Evolutionary conservation across 768 basidiomycete species (phyloP), one percentile per base, ranked within the genome.

Genomic region (Panaeolus cyanescens): DNA sequence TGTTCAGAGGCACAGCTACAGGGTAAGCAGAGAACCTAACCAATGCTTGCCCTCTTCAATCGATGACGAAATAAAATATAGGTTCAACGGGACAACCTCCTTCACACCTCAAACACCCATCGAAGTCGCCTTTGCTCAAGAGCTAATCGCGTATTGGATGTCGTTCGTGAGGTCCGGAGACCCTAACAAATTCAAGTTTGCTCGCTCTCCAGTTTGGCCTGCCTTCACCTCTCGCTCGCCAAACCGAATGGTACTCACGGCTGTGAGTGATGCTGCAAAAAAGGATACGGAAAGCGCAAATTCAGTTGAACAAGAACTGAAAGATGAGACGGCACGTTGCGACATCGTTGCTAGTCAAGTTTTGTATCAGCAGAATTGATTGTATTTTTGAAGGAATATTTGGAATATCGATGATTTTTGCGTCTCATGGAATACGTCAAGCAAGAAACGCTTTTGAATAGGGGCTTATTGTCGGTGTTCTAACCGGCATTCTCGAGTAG

Each of bases 101-200:
- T 85, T 87, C 69, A 75, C 78, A 1, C 69, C 76, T 2, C 74
- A 82, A 72, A 80, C 78, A 9, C 74, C 80, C 0, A 70, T 76
- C 8, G 80, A 87, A 64, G 68, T 64, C 1, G 79, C 82, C 6
- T 88, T 89, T 62, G 81, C 84, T 0, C 70, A 78, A 33, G 89
- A 89, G 68, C 73, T 86, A 31, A 85, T 86, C 40, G 86, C 83
- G 6, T 87, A 88, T 68, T 87, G 86, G 85, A 71, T 88, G 5
- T 89, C 85, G 2, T 88, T 89, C 62, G 85, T 88, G 20, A 84
- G 85, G 39, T 68, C 81, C 1, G 79, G 79, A 1, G 71, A 87
- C 67, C 86, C 85, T 0, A 88, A 86, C 70, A 80, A 79, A 5
- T 75, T 78, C 73, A 86, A 83, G 67, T 77, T 87, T 1, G 63